A percentile compares a stretch with the other conserved stretches of the same genome.
Evolutionary conservation across 2,329 filamentous ascomycete species (phyloP).

Genomic region (Arthrobotrys entomopaga): DNA sequence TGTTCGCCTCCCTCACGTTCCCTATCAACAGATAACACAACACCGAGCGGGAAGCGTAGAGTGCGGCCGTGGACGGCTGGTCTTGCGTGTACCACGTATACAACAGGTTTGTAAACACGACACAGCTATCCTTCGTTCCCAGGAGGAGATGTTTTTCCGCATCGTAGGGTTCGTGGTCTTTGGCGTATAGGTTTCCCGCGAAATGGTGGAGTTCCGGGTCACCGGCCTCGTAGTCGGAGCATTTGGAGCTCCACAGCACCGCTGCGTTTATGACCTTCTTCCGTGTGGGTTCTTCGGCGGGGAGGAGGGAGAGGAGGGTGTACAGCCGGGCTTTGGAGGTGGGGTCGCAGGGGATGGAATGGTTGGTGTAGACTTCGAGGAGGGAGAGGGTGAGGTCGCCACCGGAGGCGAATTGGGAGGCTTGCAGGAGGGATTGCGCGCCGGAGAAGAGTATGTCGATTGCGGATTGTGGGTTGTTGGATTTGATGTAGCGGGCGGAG

Average conservation of each 20-base stretch:
- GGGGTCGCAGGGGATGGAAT: conserved; percentile 80
- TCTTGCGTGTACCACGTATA: conserved; percentile 94
- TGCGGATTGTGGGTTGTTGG: conserved; percentile 82
- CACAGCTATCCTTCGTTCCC: conserved; percentile 87
- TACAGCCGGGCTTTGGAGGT: conserved; percentile 70
- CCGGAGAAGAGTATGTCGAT: conserved; percentile 87
- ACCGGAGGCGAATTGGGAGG: conserved; percentile 91
- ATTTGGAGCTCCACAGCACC: conserved; percentile 85
- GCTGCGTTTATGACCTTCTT: conserved; percentile 92
- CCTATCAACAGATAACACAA: conserved; percentile 90
- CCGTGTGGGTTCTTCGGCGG: conserved; percentile 83
- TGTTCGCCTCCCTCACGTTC: conserved; percentile 88
- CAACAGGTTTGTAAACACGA: conserved; percentile 82
- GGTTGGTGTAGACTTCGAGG: conserved; percentile 90
- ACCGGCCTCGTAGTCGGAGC: conserved; percentile 86
- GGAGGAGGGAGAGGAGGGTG: conserved; percentile 78
- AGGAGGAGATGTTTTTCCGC: conserved; percentile 89
- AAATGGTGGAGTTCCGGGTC: conserved; percentile 96
- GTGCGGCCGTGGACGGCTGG: conserved; percentile 84
- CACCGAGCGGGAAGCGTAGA: conserved; percentile 85
- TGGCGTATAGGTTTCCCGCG: conserved; percentile 85
- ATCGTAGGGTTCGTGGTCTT: conserved; percentile 83
- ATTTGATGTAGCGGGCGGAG: conserved; percentile 91
- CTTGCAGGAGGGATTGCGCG: conserved; percentile 83
- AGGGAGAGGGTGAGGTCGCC: conserved; percentile 89